Evolutionary conservation across 192 early-diverging fungal species (phyloP), one percentile per base, ranked within the genome.

Genomic region (Backusella luteola): DNA sequence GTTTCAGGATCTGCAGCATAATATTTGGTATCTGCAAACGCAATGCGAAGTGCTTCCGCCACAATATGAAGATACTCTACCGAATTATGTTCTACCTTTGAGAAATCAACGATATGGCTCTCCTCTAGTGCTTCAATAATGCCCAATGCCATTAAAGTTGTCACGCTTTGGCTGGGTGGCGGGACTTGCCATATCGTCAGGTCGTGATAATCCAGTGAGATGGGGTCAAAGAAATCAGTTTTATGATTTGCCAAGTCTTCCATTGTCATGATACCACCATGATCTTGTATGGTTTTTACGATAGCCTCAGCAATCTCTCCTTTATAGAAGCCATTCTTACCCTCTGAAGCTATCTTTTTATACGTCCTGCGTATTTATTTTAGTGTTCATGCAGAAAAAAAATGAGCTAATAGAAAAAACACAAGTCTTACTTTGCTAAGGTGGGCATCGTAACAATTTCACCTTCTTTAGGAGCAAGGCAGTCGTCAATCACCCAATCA

Each of bases 111-210:
- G 38, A 83, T 76, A 12, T 83, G 81, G 6, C 67, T 19, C 14
- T 79, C 52, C 77, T 93, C 84, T 5, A 93, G 78, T 17, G 77
- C 77, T n/a, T 90, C 84, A 5, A 93, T 73, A 29, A 94, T 89
- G 1, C 91, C 91, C 19, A 95, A 77, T 3, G 92, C 91, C 49
- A 93, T 84, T n/a, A 94, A 79, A 12, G 93, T 91, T 8, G 87
- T 87, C 29, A 95, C 84, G 8, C 92, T 92, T 74, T 91, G 89
- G 26, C 91, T 90, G 67, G 94, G 94, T 4, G 94, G 94, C 29
- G 92, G 88, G 56, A 90, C 90, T 80, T 95, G 92, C 78, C 89
- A 83, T 6, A 95, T 80, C 4, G 80, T 85, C 36, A 85, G 41
- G 11, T 82, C 87, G 29, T 87, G 81, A 78, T 92, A 95, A 35